phyloP scores from a whole-genome alignment of 352 stramenopile genomes.

The Pythium utonaiense region DNA sequence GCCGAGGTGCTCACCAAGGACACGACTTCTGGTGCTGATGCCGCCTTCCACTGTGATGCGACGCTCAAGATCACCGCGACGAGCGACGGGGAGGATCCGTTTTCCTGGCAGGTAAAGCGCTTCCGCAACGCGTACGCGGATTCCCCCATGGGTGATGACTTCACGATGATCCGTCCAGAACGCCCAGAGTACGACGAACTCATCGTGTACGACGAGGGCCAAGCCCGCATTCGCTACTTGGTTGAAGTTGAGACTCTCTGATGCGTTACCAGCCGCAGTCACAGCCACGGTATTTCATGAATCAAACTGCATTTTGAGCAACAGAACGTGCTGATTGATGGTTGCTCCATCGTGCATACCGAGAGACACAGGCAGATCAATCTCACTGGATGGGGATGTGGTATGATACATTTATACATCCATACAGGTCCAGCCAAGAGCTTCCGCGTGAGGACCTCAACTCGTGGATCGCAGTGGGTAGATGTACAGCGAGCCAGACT shows the following conservation, averaged over 20 bases:
- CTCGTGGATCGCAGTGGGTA: slow-evolving; percentile 51
- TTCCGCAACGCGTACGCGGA: slow-evolving; percentile 41
- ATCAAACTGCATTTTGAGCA: neutral
- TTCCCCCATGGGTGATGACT: slow-evolving; percentile 23
- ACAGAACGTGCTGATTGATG: neutral
- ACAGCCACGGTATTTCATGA: neutral
- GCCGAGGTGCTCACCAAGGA: slow-evolving; percentile 46
- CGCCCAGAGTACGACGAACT: slow-evolving; percentile 48
- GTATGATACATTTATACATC: neutral
- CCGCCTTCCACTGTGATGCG: slow-evolving; percentile 14
- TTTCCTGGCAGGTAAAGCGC: slow-evolving; percentile 46
- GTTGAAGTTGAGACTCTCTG: slow-evolving; percentile 55
- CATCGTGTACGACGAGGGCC: slow-evolving; percentile 74
- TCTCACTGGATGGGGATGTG: neutral
- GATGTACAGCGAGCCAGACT: slow-evolving; percentile 53
- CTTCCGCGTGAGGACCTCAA: neutral
- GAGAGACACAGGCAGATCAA: neutral
- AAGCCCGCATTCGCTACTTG: slow-evolving; percentile 71
- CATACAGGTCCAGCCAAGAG: neutral
- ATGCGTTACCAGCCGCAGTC: neutral
- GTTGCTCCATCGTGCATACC: too few relatives aligned
- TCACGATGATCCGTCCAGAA: slow-evolving; percentile 14
- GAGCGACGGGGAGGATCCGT: slow-evolving; percentile 1
- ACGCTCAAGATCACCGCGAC: slow-evolving; percentile 25
- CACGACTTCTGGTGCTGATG: neutral